Conservation (phyloP, 305 asterid genomes). For the Lippia alba region DNA sequence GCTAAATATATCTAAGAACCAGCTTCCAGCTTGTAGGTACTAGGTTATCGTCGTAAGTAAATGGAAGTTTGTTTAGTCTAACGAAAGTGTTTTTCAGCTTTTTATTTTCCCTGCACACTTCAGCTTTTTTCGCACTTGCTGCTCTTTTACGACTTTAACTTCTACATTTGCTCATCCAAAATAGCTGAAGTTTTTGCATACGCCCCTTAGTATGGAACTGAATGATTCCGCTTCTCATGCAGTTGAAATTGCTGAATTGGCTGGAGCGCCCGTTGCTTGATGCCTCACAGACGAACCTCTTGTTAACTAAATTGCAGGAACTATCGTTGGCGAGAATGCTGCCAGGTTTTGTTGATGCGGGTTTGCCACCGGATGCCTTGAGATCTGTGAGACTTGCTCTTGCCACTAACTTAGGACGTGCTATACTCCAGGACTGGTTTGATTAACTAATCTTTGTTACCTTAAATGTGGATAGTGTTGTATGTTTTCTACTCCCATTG, state of each 20-base stretch:
- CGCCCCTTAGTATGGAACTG: too few species aligned
- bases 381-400: conserved; percentile 82
- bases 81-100: too few species aligned
- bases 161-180: too few species aligned
- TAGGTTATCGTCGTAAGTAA: too few species aligned
- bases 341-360: conserved; percentile 73
- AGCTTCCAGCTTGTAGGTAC: too few species aligned
- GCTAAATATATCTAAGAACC: too few species aligned
- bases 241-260: conserved; percentile 90
- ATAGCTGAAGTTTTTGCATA: too few species aligned
- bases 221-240: conserved; percentile 31
- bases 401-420: conserved; percentile 88
- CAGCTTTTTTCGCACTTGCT: too few species aligned
- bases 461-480: background rate
- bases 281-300: conserved; percentile 73
- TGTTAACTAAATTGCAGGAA: conserved; percentile 89
- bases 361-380: conserved; percentile 82
- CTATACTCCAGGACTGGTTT: conserved; percentile 76
- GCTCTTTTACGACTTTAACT: too few species aligned
- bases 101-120: too few species aligned
- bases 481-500: background rate
- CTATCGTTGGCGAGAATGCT: conserved; percentile 76
- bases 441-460: background rate
- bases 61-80: too few species aligned
- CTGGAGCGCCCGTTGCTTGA: conserved; percentile 67